Conservation (phyloP, 1,139 yeast species). For the Lodderomyces parapsilosis region DNA sequence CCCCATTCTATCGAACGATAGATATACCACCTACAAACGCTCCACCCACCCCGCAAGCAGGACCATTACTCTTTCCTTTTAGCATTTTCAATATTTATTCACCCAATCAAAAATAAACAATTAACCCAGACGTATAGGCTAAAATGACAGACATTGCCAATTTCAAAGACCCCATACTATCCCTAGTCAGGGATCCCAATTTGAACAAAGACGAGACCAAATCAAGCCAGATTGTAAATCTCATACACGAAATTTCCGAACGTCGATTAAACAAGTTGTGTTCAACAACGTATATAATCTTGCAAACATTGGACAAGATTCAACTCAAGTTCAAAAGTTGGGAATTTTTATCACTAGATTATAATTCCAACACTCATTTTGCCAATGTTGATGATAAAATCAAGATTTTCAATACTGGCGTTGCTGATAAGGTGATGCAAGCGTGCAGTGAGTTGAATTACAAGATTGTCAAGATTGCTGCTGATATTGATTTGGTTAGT, state of each 20-base stretch:
- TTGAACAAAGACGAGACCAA: constrained; percentile 45
- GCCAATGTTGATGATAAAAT: constrained; percentile 26
- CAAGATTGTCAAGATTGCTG: constrained; percentile 38
- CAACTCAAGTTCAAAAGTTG: constrained; percentile 50
- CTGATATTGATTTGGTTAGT: constrained; percentile 49
- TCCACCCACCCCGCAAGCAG: too few relatives aligned
- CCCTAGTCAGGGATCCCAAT: constrained; percentile 49
- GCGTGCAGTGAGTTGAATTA: constrained; percentile 49
- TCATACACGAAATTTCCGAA: constrained; percentile 46
- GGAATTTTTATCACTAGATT: constrained; percentile 58
- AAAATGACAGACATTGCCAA: constrained; percentile 20
- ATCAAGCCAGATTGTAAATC: constrained; percentile 36
- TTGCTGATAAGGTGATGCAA: constrained; percentile 49
- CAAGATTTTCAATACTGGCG: constrained; percentile 43
- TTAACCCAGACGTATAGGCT: too few relatives aligned
- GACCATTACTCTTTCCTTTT: too few relatives aligned
- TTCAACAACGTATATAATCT: constrained; percentile 44
- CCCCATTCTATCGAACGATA: too few relatives aligned
- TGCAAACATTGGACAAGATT: constrained; percentile 51
- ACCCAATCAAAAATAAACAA: not conserved
- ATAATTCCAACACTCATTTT: constrained; percentile 45
- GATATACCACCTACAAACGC: too few relatives aligned
- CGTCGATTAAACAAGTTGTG: constrained; percentile 51
- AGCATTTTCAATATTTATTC: not conserved
- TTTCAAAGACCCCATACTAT: constrained; percentile 49